Evolutionary conservation across 208 protist species (phyloP).

Genomic region (Borovskyia barvae): DNA sequence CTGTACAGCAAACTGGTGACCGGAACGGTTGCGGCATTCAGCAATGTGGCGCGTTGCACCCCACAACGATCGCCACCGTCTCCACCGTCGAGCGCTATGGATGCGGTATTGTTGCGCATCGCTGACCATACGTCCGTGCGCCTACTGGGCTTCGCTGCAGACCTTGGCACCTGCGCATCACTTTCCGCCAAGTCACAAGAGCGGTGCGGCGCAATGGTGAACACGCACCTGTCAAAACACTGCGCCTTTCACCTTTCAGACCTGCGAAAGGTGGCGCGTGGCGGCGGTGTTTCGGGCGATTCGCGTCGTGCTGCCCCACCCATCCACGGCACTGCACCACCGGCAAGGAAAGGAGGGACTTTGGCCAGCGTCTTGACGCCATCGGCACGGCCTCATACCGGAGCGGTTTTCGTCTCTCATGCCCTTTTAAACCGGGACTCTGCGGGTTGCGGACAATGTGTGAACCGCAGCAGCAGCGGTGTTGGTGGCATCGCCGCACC

Average conservation of each 20-base stretch:
- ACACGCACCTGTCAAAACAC: constrained; percentile 37
- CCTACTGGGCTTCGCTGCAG: constrained; percentile 58
- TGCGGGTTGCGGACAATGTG: constrained; percentile 1
- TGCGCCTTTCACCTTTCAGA: constrained; percentile 50
- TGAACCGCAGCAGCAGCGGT: not conserved
- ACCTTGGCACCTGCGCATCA: constrained; percentile 59
- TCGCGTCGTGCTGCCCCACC: not conserved
- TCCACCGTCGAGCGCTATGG: not conserved
- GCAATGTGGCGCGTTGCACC: constrained; percentile 30
- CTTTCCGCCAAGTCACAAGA: constrained; percentile 38
- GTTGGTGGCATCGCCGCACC: not conserved
- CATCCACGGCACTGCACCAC: not conserved
- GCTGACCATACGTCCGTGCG: constrained; percentile 35
- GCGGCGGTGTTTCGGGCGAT: not conserved
- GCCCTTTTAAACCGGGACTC: not conserved
- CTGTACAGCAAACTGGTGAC: constrained; percentile 47
- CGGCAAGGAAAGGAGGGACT: constrained; percentile 1
- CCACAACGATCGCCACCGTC: not conserved
- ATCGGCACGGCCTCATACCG: not conserved
- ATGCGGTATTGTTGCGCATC: constrained; percentile 32
- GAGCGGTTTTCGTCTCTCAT: not conserved
- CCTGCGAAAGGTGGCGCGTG: constrained; percentile 44
- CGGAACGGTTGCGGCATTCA: constrained; percentile 61
- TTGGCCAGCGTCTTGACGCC: constrained; percentile 9
- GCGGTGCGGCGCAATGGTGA: constrained; percentile 54